Percentiles rank a stretch among this genome's conserved stretches.
Evolutionary conservation across 2,329 filamentous ascomycete genomes (phyloP).

Genomic region (Colletotrichum sansevieriae): DNA sequence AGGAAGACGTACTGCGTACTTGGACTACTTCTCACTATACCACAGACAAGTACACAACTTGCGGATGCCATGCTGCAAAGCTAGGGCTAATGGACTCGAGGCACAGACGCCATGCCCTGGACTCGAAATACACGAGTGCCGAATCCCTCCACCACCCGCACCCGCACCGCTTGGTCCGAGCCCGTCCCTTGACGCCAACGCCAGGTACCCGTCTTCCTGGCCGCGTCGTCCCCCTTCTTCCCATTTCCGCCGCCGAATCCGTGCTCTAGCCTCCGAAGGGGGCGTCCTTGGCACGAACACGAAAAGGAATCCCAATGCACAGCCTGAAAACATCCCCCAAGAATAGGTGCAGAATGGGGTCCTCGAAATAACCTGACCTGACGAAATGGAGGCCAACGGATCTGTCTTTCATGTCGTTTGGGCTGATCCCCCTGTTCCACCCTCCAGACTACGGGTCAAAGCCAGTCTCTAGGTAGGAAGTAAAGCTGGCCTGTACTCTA

Average conservation of each 20-base stretch:
- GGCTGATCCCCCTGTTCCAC: constrained; percentile 28
- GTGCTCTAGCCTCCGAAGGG: constrained; percentile 21
- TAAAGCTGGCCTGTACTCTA: background rate
- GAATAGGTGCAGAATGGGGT: constrained; percentile 8
- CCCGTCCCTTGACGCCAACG: constrained; percentile 25
- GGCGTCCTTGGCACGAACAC: constrained; percentile 31
- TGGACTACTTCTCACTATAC: background rate
- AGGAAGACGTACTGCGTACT: background rate
- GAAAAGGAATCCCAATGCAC: constrained; percentile 28
- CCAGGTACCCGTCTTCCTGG: constrained; percentile 33
- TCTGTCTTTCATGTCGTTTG: constrained; percentile 22
- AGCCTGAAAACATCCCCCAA: constrained; percentile 22
- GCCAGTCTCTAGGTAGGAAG: constrained; percentile 1
- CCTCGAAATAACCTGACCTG: constrained; percentile 18
- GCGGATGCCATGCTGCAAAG: too few relatives aligned
- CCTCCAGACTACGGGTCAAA: constrained; percentile 9
- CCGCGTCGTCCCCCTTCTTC: constrained; percentile 16
- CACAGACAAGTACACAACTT: background rate
- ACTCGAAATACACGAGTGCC: constrained; percentile 1
- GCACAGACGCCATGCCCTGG: background rate
- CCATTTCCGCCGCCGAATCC: constrained; percentile 14
- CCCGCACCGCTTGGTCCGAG: constrained; percentile 29
- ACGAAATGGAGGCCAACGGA: constrained; percentile 1
- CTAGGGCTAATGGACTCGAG: too few relatives aligned
- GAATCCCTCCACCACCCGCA: constrained; percentile 30